Evolutionary conservation across 768 basidiomycete species (phyloP).

Genomic region (Termitomyces sp.): DNA sequence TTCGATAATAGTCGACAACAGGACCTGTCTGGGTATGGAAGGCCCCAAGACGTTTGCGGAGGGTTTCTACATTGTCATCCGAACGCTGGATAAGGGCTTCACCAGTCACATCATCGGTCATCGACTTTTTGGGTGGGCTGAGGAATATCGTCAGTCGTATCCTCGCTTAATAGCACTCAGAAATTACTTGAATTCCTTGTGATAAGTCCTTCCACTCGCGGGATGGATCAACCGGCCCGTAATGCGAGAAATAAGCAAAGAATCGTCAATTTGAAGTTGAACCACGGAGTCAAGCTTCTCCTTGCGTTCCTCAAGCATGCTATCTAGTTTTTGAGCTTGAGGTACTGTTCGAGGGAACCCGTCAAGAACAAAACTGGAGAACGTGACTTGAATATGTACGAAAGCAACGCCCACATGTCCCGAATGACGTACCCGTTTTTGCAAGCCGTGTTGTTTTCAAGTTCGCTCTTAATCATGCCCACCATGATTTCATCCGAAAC

Average conservation of each 20-base stretch:
- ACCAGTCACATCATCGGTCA: constrained; percentile 89
- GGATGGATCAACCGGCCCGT: constrained; percentile 95
- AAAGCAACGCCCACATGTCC: background rate
- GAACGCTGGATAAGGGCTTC: constrained; percentile 96
- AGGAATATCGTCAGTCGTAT: constrained; percentile 5
- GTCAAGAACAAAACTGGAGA: constrained; percentile 89
- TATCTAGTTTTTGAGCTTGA: constrained; percentile 93
- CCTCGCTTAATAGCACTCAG: background rate
- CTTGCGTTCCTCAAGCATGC: constrained; percentile 76
- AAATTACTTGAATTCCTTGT: constrained; percentile 84
- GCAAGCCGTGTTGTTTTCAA: constrained; percentile 89
- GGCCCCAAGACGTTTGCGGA: constrained; percentile 81
- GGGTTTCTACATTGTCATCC: constrained; percentile 95
- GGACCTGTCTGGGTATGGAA: constrained; percentile 95
- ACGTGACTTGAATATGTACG: constrained; percentile 12
- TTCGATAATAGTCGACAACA: constrained; percentile 94
- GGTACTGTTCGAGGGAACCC: constrained; percentile 99
- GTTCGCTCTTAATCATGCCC: constrained; percentile 92
- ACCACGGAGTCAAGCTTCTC: constrained; percentile 92
- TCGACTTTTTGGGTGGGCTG: constrained; percentile 96
- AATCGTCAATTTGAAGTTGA: constrained; percentile 89
- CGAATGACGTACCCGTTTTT: constrained; percentile 81
- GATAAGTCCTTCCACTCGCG: constrained; percentile 86
- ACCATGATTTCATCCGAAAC: constrained; percentile 97
- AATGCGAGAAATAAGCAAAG: constrained; percentile 94